phyloP scores from a whole-genome alignment of 495 filamentous ascomycete species.

The Daldinia childiae region DNA sequence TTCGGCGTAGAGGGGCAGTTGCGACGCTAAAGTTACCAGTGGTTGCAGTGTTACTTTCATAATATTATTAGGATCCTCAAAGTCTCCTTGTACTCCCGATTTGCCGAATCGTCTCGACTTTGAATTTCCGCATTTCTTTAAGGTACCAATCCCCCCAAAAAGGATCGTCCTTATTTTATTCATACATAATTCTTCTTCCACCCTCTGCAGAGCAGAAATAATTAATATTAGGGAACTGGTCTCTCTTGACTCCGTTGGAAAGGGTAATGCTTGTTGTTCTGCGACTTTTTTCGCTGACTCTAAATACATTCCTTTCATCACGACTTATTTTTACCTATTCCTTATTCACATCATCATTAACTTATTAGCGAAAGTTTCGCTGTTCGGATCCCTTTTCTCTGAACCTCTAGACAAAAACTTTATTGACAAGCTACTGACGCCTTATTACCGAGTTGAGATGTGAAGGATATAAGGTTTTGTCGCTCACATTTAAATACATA shows the following conservation, averaged over 20 bases:
- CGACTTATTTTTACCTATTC: slow-evolving; percentile 3
- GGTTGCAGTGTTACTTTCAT: slow-evolving; percentile 12
- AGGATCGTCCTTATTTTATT: slow-evolving; percentile 8
- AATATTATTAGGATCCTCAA: slow-evolving; percentile 37
- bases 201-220: slow-evolving; percentile 40
- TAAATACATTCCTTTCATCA: slow-evolving; percentile 36
- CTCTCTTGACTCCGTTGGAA: not conserved
- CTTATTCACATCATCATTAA: slow-evolving; percentile 15
- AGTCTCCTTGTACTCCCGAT: slow-evolving; percentile 7
- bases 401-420: slow-evolving; percentile 4
- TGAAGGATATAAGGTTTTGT: not conserved
- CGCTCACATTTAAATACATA: not conserved
- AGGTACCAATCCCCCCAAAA: slow-evolving; percentile 15
- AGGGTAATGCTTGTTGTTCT: slow-evolving; percentile 16
- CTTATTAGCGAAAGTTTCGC: slow-evolving; percentile 24
- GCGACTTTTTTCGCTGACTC: slow-evolving; percentile 9
- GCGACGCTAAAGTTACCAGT: not conserved
- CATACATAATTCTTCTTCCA: slow-evolving; percentile 22
- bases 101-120: slow-evolving; percentile 28
- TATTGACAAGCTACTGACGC: slow-evolving; percentile 7
- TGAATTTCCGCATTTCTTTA: slow-evolving; percentile 12
- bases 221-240: slow-evolving; percentile 20
- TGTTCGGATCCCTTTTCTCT: slow-evolving; percentile 16
- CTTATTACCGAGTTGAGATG: slow-evolving; percentile 1
- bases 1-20: slow-evolving; percentile 18